A percentile compares a stretch with the other conserved stretches of the same genome.
Evolutionary conservation across 2,329 filamentous ascomycete genomes (phyloP).

Genomic region (Sporothrix pallida): DNA sequence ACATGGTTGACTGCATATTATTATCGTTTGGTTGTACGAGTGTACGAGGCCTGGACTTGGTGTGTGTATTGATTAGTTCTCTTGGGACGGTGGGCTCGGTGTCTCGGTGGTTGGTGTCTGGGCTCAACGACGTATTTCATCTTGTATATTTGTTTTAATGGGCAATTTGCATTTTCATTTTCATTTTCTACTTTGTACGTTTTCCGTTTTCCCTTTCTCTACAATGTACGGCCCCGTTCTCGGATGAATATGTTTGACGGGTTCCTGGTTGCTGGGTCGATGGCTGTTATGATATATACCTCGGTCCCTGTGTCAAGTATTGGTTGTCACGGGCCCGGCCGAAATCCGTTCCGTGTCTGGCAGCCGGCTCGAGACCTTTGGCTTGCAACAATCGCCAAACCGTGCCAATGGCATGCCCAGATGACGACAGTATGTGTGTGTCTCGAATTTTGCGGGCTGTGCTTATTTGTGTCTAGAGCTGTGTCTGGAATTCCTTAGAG

Average conservation of each 20-base stretch:
- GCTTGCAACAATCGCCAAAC: too few relatives aligned
- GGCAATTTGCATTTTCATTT: not conserved
- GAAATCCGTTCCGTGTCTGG: not conserved
- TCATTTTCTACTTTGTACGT: not conserved
- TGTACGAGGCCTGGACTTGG: not conserved
- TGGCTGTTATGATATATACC: too few relatives aligned
- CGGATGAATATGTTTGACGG: too few relatives aligned
- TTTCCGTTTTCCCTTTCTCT: not conserved
- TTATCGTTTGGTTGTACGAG: not conserved
- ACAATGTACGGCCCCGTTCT: too few relatives aligned
- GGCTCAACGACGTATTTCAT: not conserved
- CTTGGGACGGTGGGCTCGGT: not conserved
- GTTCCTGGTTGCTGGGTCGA: too few relatives aligned
- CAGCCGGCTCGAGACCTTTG: not conserved
- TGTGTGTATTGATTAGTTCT: conserved; percentile 8
- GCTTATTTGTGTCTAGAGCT: too few relatives aligned
- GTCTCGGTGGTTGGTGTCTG: not conserved
- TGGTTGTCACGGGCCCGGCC: conserved; percentile 22
- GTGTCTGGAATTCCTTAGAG: not conserved
- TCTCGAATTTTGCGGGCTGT: not conserved
- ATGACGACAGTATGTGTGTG: not conserved
- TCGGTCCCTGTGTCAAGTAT: not conserved
- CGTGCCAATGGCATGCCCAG: not conserved
- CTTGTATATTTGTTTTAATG: not conserved
- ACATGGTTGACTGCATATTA: not conserved